These are phyloP conservation scores for Exutisphaerella laricina DNA, from an alignment of 2,329 filamentous ascomycete genomes.

Conservation along the genomic window DNA sequence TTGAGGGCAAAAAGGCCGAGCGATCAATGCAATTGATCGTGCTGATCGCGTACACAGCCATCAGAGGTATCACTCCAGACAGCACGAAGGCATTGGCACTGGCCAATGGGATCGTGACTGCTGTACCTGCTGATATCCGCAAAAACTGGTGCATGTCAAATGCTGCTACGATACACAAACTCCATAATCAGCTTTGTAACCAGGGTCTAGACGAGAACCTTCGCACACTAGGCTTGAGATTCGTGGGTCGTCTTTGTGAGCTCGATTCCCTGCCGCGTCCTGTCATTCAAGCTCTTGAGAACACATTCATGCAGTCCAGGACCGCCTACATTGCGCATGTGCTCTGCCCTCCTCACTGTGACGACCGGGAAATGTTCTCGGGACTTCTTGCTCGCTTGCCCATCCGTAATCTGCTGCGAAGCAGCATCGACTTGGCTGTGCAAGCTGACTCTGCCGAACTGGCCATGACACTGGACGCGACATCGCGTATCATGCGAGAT, in stretches of 20 bases:
- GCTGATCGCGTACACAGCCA: conserved; percentile 30
- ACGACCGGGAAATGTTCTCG: conserved; percentile 18
- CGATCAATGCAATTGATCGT: conserved; percentile 34
- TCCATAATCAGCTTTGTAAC: conserved; percentile 31
- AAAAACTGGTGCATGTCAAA: conserved; percentile 32
- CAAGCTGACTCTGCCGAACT: conserved; percentile 12
- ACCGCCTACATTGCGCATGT: conserved; percentile 14
- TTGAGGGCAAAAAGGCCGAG: conserved; percentile 29
- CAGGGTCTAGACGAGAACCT: conserved; percentile 17
- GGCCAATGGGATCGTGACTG: conserved; percentile 28
- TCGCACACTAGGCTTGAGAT: conserved; percentile 25
- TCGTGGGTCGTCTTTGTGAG: conserved; percentile 24
- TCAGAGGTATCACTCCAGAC: conserved; percentile 20
- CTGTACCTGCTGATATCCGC: conserved; percentile 25
- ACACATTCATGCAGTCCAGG: conserved; percentile 15
- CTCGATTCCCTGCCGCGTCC: conserved; percentile 23
- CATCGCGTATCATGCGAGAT: conserved; percentile 11
- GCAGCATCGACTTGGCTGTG: conserved; percentile 14
- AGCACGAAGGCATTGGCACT: conserved; percentile 23
- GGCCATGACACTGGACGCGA: conserved; percentile 14
- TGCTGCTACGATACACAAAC: conserved; percentile 27
- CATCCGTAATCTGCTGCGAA: conserved; percentile 17
- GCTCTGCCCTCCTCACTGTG: conserved; percentile 16
- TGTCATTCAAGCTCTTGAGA: conserved; percentile 15
- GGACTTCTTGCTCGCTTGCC: conserved; percentile 16